phyloP scores from a whole-genome alignment of 2,329 filamentous ascomycete genomes.

The Penicillium corylophilum region DNA sequence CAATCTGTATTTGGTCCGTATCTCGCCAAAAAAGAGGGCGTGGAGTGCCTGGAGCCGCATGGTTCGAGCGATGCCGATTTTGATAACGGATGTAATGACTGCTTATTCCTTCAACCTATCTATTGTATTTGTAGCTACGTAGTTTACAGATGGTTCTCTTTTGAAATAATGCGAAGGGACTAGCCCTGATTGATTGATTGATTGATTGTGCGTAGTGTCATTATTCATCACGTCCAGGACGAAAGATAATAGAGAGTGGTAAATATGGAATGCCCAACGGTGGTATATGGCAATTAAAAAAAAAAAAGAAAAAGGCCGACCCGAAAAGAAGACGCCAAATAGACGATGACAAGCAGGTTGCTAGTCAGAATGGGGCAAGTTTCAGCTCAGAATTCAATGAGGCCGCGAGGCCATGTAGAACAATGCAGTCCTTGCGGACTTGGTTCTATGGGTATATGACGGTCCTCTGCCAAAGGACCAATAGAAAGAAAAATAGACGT shows the following conservation, averaged over 20 bases:
- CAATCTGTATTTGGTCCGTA: background rate
- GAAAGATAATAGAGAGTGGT: slow-evolving; percentile 12
- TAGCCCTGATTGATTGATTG: slow-evolving; percentile 5
- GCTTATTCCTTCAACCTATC: slow-evolving; percentile 11
- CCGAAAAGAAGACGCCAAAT: slow-evolving; percentile 9
- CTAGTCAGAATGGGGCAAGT: background rate
- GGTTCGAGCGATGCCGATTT: slow-evolving; percentile 23
- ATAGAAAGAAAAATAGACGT: background rate
- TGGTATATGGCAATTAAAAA: slow-evolving; percentile 16
- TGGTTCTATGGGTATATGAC: slow-evolving; percentile 15
- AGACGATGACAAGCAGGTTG: slow-evolving; percentile 1
- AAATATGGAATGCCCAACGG: slow-evolving; percentile 7
- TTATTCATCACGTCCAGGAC: slow-evolving; percentile 25
- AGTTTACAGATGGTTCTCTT: background rate
- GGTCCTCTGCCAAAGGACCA: background rate
- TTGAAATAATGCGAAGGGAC: slow-evolving; percentile 4
- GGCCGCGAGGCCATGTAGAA: background rate
- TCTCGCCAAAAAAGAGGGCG: slow-evolving; percentile 12
- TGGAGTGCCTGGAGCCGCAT: slow-evolving; percentile 14
- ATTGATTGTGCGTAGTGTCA: slow-evolving; percentile 14
- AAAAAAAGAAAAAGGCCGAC: slow-evolving; percentile 7
- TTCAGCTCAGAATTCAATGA: slow-evolving; percentile 1
- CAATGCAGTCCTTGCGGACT: background rate
- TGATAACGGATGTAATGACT: slow-evolving; percentile 33
- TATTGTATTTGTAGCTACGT: background rate